Evolutionary conservation across 208 protist genomes (phyloP), one percentile per base, ranked within the genome.

Genomic region (Acanthamoeba royreba): DNA sequence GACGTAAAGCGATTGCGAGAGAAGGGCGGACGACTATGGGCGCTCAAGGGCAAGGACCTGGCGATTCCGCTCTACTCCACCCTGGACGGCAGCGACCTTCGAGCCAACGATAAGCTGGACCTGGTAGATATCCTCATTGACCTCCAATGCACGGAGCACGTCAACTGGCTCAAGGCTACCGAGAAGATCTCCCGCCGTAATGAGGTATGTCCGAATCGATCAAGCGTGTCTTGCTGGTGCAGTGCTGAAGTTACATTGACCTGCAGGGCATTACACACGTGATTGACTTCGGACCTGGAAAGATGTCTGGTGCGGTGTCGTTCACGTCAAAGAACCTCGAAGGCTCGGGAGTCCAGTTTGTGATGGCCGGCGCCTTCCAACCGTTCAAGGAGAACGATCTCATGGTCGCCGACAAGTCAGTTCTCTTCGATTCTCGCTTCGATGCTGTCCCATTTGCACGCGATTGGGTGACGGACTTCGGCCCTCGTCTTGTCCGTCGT

Each of bases 241-340:
- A n/a, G n/a, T n/a, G n/a, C n/a, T n/a, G n/a, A n/a, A n/a, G n/a
- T n/a, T n/a, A n/a, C 49, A 55, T 25, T 55, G 35, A 77, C 13
- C 13, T 33, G 22, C 66, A 77, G 42, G 90, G 69, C 92, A 94
- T 95, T 35, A 97, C 96, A 7, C 97, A 97, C 74, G 85, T 97
- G 17, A 63, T 97, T 22, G 96, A 97, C 66, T 97, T 97, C 92
- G 97, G 97, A 17, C 97, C 97, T 5, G 96, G 96, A 28, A 81
- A 92, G n/a, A 49, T 72, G 40, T 93, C 81, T 19, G 96, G 96
- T 40, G 92, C 95, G 38, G 95, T 94, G 4, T 49, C 33, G 17
- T 45, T 97, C 49, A 94, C 93, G 0, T 58, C 77, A n/a, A 74
- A 58, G 38, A 97, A 97, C 94, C 66, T 91, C 31, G 63, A 94